These are phyloP conservation scores for Ballota nigra DNA, from an alignment of 257 asterid genomes.

Conservation along the genomic window DNA sequence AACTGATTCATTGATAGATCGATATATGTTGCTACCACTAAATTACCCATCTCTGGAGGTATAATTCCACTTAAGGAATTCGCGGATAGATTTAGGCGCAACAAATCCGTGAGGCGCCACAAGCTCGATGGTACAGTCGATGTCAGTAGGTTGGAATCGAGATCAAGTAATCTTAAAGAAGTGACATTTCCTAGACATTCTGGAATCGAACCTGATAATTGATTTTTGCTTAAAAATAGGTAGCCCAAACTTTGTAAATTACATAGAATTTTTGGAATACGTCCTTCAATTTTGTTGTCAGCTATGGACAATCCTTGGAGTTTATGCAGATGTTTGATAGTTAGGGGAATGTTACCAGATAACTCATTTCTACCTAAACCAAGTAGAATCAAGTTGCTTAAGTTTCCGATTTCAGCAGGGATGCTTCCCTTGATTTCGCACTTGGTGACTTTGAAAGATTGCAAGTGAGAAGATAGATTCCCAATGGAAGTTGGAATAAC, in stretches of 20 bases:
- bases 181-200: constrained; percentile 23
- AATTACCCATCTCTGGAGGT: constrained; percentile 6
- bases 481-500: not conserved
- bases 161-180: constrained; percentile 2
- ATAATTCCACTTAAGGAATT: constrained; percentile 20
- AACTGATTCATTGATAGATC: constrained; percentile 21
- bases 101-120: constrained; percentile 19
- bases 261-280: constrained; percentile 7
- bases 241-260: not conserved
- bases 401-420: not conserved
- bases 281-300: constrained; percentile 2
- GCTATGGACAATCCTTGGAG: constrained; percentile 13
- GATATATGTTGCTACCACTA: not conserved
- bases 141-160: constrained; percentile 17
- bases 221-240: not conserved
- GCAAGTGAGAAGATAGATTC: not conserved
- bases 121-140: constrained; percentile 19
- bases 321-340: not conserved
- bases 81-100: not conserved
- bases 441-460: not conserved
- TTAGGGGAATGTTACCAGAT: constrained; percentile 2
- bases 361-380: not conserved
- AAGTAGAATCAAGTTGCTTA: not conserved
- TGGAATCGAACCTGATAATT: constrained; percentile 19
- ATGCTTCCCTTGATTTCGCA: not conserved